These are phyloP conservation scores for Boletus huronensis DNA, from an alignment of 768 basidiomycete species.

Conservation along the genomic window DNA sequence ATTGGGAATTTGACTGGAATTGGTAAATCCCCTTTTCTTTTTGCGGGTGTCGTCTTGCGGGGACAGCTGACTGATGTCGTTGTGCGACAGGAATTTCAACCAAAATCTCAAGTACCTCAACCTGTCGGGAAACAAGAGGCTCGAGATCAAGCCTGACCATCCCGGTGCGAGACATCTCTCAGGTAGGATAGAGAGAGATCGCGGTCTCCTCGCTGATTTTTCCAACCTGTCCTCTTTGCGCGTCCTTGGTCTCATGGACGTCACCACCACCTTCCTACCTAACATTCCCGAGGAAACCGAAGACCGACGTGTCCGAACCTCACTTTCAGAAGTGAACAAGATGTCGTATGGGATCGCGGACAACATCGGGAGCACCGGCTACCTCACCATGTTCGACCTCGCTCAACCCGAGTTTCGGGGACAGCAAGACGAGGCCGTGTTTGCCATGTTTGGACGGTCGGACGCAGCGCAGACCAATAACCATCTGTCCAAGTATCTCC, in stretches of 20 bases:
- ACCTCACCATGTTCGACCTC: conserved; percentile 87
- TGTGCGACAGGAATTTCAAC: conserved; percentile 84
- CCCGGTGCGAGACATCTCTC: conserved; percentile 29
- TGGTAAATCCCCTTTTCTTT: conserved; percentile 53
- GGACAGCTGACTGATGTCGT: not conserved
- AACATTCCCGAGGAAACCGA: conserved; percentile 83
- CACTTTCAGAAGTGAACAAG: conserved; percentile 79
- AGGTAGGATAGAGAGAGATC: conserved; percentile 21
- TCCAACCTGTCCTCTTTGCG: conserved; percentile 79
- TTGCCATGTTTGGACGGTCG: conserved; percentile 92
- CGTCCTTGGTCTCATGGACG: conserved; percentile 96
- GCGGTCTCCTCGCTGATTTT: conserved; percentile 71
- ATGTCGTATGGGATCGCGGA: conserved; percentile 98
- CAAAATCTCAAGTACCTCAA: conserved; percentile 91
- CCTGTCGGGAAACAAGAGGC: conserved; percentile 92
- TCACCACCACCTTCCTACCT: conserved; percentile 59
- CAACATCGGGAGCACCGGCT: conserved; percentile 74
- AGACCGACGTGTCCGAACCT: conserved; percentile 89
- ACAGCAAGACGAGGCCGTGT: conserved; percentile 76
- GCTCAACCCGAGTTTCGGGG: conserved; percentile 84
- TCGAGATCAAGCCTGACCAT: conserved; percentile 86
- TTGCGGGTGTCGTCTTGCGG: not conserved
- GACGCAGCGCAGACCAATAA: conserved; percentile 57
- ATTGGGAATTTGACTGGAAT: conserved; percentile 99
- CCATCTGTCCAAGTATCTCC: conserved; percentile 75